Percentiles rank a stretch among this genome's conserved stretches.
Evolutionary conservation across 176 grass and related monocot species (phyloP).

Genomic region (Rhipidocladum racemiflorum): DNA sequence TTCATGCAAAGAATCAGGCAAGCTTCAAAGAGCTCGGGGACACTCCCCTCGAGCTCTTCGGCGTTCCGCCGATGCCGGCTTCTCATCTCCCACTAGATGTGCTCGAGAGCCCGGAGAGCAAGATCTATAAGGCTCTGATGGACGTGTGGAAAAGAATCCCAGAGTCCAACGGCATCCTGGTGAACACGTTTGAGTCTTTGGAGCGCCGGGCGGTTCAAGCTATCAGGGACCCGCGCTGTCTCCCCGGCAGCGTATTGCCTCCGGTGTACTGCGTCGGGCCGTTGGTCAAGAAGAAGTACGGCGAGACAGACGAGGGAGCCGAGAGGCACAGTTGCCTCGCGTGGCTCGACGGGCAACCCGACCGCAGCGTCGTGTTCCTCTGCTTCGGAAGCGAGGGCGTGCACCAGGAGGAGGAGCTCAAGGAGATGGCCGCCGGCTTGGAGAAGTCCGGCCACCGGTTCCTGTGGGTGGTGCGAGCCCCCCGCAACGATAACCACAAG

Average conservation of each 20-base stretch:
- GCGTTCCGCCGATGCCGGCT: slow-evolving; percentile 22
- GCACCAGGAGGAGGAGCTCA: too few species aligned
- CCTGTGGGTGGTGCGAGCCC: slow-evolving; percentile 40
- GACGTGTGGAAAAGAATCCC: neutral
- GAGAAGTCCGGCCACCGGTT: slow-evolving; percentile 43
- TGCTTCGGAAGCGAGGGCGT: slow-evolving; percentile 30
- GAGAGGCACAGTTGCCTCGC: neutral
- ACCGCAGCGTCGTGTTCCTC: slow-evolving; percentile 32
- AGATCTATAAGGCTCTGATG: neutral
- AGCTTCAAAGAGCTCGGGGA: slow-evolving; percentile 23
- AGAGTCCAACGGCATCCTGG: slow-evolving; percentile 15
- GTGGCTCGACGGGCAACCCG: slow-evolving; percentile 25
- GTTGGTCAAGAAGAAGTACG: neutral
- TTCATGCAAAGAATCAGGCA: neutral
- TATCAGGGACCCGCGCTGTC: neutral
- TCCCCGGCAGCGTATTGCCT: neutral
- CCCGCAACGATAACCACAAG: neutral
- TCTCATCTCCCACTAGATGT: neutral
- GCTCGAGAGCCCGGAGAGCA: neutral
- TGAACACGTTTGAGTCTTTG: slow-evolving; percentile 41
- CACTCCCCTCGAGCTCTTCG: slow-evolving; percentile 12
- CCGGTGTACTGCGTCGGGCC: slow-evolving; percentile 47
- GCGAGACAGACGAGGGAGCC: neutral
- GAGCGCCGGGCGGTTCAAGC: slow-evolving; percentile 17
- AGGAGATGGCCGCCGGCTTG: slow-evolving; percentile 19